A percentile compares a stretch with the other conserved stretches of the same genome.
Evolutionary conservation across 805 yeast genomes (phyloP).

Genomic region (Crinitomyces ghanaensis): DNA sequence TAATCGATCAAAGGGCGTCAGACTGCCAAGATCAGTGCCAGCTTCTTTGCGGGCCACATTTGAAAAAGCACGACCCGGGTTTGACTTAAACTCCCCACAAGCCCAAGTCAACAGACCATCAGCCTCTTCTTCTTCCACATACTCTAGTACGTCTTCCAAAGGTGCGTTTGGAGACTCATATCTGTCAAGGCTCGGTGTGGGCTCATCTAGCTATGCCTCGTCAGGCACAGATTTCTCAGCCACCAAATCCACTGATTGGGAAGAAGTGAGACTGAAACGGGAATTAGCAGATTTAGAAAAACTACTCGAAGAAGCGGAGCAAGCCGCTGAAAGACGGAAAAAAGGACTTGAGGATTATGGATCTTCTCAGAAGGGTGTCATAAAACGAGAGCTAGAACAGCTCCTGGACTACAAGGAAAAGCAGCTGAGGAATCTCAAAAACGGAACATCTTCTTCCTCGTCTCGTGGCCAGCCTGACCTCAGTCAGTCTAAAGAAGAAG

Average conservation of each 20-base stretch:
- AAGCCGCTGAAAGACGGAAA: slow-evolving; percentile 32
- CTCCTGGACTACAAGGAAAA: slow-evolving; percentile 66
- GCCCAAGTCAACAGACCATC: slow-evolving; percentile 27
- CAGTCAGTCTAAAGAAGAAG: slow-evolving; percentile 35
- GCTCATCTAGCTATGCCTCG: slow-evolving; percentile 24
- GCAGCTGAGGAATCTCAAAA: slow-evolving; percentile 35
- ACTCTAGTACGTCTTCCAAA: slow-evolving; percentile 14
- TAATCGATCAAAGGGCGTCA: slow-evolving; percentile 73
- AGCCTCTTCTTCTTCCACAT: slow-evolving; percentile 12
- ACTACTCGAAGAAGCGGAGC: slow-evolving; percentile 47
- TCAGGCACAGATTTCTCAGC: slow-evolving; percentile 62
- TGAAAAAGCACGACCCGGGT: slow-evolving; percentile 71
- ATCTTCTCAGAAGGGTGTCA: slow-evolving; percentile 26
- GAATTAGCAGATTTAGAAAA: slow-evolving; percentile 66
- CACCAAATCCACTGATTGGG: slow-evolving; percentile 68
- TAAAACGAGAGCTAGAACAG: slow-evolving; percentile 65
- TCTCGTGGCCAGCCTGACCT: slow-evolving; percentile 9
- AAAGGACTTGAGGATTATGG: slow-evolving; percentile 24
- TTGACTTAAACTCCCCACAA: slow-evolving; percentile 37
- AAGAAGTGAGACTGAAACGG: slow-evolving; percentile 69
- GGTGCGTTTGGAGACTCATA: slow-evolving; percentile 35
- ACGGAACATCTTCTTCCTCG: slow-evolving; percentile 14
- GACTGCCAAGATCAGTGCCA: slow-evolving; percentile 93
- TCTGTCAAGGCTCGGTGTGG: slow-evolving; percentile 45
- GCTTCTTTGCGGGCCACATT: slow-evolving; percentile 84